Evolutionary conservation across 2,329 filamentous ascomycete genomes (phyloP), one percentile per base, ranked within the genome.

Genomic region (Rhinocladiella mackenziei): DNA sequence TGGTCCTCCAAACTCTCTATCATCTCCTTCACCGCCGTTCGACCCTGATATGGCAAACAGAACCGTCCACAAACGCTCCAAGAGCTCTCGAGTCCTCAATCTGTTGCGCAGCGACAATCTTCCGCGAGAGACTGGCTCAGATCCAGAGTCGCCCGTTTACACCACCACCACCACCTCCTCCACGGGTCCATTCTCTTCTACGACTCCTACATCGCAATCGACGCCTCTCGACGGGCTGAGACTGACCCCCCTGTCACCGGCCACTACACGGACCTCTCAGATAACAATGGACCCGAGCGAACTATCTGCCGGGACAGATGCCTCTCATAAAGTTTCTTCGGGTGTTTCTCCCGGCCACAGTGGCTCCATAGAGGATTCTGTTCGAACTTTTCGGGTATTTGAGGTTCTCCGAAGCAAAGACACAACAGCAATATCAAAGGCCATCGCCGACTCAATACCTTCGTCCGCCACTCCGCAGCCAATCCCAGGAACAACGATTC

Each of bases 361-460:
- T 50, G 64, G 70, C 51, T 81, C 80, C 17, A 85, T 98, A 46
- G 89, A 98, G 62, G 89, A 95, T 65, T 96, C 91, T 0, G 88
- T 98, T 40, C 81, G 85, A 61, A 89, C 94, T 55, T 98, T 98
- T 66, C 83, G 89, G 55, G 80, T 96, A 34, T 95, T 97, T 61
- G 92, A 97, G 69, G 85, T 89, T 30, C 72, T 98, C 54, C 80
- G 91, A 54, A 92, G 80, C 63, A 92, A 92, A 41, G 91, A 98
- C 63, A 94, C 88, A 1, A 83, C 83, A 10, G 86, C 86, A 26
- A 96, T 98, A 58, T 87, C 86, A 20, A 91, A 84, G 62, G 86
- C 86, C 1, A 86, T 96, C 54, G 65, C 68, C 67, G 56, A 84
- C 75, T 73, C 56, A 45, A 67, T 59, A 74, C 74, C 57, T 75